Conservation (phyloP, 805 yeast species). For the Saccharomycopsis lassenensis region DNA sequence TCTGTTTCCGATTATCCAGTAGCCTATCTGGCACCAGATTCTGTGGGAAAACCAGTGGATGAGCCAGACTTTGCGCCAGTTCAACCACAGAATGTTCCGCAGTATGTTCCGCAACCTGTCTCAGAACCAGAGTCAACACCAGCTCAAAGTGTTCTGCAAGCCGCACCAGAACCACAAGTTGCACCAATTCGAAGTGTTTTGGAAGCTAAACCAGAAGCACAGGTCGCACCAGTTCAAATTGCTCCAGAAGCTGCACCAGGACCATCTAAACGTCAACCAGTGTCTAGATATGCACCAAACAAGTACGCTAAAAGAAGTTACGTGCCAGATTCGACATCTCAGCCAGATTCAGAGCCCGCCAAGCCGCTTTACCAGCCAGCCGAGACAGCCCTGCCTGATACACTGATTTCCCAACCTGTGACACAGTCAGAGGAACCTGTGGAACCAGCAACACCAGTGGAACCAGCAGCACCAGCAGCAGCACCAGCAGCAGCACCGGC, state of each 20-base stretch:
- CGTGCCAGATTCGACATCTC: no score
- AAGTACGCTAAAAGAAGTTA: neutral
- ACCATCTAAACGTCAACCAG: neutral
- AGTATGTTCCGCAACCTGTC: no score
- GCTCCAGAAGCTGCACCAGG: conserved; percentile 1
- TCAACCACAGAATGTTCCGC: no score
- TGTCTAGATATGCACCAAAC: neutral
- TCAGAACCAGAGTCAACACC: no score
- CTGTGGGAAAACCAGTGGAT: no score
- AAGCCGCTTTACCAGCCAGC: no score
- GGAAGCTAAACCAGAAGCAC: neutral
- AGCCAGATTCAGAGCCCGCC: no score
- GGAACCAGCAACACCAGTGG: neutral
- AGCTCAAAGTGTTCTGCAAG: no score
- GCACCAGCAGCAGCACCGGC: neutral
- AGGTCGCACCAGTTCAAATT: neutral
- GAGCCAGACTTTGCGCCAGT: neutral
- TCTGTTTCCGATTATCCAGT: no score
- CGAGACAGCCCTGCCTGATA: no score
- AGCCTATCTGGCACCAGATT: no score
- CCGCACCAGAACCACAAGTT: no score
- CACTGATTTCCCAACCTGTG: neutral
- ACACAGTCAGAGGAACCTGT: neutral
- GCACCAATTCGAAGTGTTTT: neutral
- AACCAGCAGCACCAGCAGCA: neutral